Conservation (phyloP, 345 rosid species). For the Pseudoturritis turrita region DNA sequence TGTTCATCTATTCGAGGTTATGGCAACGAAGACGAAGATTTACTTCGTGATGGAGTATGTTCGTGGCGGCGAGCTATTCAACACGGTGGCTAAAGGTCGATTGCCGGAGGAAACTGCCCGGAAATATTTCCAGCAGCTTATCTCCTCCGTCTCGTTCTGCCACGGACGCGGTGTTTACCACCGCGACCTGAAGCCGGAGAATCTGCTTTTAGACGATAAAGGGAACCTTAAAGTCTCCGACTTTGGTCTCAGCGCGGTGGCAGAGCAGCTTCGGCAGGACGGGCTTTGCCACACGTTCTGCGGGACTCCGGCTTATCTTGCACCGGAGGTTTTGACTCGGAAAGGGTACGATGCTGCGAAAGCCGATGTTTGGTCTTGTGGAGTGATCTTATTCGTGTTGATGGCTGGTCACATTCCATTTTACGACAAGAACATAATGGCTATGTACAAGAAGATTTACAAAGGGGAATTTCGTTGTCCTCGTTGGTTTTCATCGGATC, state of each 20-base stretch:
- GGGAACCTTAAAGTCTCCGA: slow-evolving; percentile 81
- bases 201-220: slow-evolving; percentile 64
- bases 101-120: slow-evolving; percentile 59
- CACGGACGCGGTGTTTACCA: slow-evolving; percentile 83
- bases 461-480: slow-evolving; percentile 75
- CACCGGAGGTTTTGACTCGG: slow-evolving; percentile 77
- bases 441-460: slow-evolving; percentile 75
- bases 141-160: slow-evolving; percentile 71
- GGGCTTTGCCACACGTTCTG: slow-evolving; percentile 84
- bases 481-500: slow-evolving; percentile 69
- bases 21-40: slow-evolving; percentile 85
- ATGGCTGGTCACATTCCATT: slow-evolving; percentile 77
- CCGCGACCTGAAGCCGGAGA: slow-evolving; percentile 86
- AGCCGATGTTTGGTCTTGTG: slow-evolving; percentile 92
- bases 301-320: slow-evolving; percentile 73
- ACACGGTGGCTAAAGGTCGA: slow-evolving; percentile 64
- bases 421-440: slow-evolving; percentile 70
- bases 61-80: slow-evolving; percentile 72
- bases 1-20: slow-evolving; percentile 72
- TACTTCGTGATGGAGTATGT: slow-evolving; percentile 89
- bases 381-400: slow-evolving; percentile 74
- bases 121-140: slow-evolving; percentile 69
- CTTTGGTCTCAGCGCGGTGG: slow-evolving; percentile 80
- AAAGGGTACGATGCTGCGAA: slow-evolving; percentile 82
- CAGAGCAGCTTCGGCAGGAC: slow-evolving; percentile 64